These are phyloP conservation scores for Emmonsia crescens DNA, from an alignment of 2,329 filamentous ascomycete genomes.

Conservation along the genomic window DNA sequence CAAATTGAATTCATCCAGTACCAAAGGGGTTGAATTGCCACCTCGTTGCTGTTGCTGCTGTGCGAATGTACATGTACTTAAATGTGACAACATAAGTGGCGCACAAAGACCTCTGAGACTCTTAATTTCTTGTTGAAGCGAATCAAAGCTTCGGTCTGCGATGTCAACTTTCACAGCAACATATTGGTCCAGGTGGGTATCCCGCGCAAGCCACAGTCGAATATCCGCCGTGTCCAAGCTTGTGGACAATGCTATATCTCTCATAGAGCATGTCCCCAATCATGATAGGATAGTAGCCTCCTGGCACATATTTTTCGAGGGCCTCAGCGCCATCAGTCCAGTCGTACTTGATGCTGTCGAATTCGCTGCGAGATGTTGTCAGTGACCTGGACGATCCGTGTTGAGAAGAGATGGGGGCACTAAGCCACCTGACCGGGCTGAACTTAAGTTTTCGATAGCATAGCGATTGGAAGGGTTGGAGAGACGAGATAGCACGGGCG, in stretches of 20 bases:
- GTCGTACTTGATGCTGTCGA: too few species aligned
- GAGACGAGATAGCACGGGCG: too few species aligned
- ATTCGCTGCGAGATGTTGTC: too few species aligned
- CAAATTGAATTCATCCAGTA: slow-evolving; percentile 11
- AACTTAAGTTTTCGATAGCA: too few species aligned
- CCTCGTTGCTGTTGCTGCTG: too few species aligned
- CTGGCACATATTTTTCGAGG: not conserved
- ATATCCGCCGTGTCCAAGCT: slow-evolving; percentile 33
- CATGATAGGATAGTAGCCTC: slow-evolving; percentile 27
- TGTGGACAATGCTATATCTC: slow-evolving; percentile 28
- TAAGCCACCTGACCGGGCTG: too few species aligned
- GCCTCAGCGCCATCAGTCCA: too few species aligned
- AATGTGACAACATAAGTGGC: not conserved
- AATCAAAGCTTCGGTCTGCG: too few species aligned
- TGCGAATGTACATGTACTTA: too few species aligned
- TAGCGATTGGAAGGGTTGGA: too few species aligned
- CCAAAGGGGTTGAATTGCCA: slow-evolving; percentile 2
- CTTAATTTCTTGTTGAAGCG: slow-evolving; percentile 12
- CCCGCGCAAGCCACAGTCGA: slow-evolving; percentile 33
- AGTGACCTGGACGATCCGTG: too few species aligned
- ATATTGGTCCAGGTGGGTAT: slow-evolving; percentile 18
- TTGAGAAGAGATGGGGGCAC: too few species aligned
- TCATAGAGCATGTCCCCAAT: slow-evolving; percentile 22
- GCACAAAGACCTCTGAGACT: slow-evolving; percentile 15
- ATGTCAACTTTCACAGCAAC: slow-evolving; percentile 21